Base-by-base conservation (phyloP, 2,329 filamentous ascomycete genomes). In the Colletotrichum sublineola region DNA sequence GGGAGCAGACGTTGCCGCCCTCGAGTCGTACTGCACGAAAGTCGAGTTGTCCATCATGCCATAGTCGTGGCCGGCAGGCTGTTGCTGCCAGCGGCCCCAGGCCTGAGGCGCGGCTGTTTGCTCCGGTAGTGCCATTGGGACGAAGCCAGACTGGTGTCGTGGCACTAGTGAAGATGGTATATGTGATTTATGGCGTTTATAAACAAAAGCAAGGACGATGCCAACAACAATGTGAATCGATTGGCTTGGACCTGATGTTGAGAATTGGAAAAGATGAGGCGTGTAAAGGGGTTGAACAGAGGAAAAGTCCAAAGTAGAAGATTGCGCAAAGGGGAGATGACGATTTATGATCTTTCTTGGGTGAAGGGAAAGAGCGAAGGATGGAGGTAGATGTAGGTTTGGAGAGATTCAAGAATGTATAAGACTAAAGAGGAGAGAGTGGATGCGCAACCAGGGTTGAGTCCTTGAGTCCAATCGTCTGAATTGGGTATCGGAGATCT, bases 21-120 rank as follows among this genome's bases (percentile, higher is more conserved):
- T 83, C 11, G 84, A 81, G 76, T 88, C 85, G 79, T 88, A 90
- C 9, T 83, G 81, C 75, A 89, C 81, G 75, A 88, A 81, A 33
- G 80, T 77, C 24, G 83, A 80, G 36, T 82, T 76, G 60, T 86
- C 85, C 82, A 89, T 85, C 79, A 87, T 83, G 71, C 78, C 74
- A 76, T 87, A 89, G 48, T 86, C 85, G 33, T 77, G 50, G 58
- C 74, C 75, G 9, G 77, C 75, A 55, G 81, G 81, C 56, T 88
- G 84, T 53, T 88, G 80, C 75, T 84, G 80, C 86, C 87, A 90
- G 75, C 87, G 87, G 76, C 83, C 85, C 89, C 89, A 91, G 81
- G 80, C 82, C 65, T 84, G 81, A 75, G 82, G 77, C 58, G 81
- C 81, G 72, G 84, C 80, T 67, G 84, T 78, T 77, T 86, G 83